phyloP scores from a whole-genome alignment of 768 basidiomycete species.

The Hygrocybe coccinea region DNA sequence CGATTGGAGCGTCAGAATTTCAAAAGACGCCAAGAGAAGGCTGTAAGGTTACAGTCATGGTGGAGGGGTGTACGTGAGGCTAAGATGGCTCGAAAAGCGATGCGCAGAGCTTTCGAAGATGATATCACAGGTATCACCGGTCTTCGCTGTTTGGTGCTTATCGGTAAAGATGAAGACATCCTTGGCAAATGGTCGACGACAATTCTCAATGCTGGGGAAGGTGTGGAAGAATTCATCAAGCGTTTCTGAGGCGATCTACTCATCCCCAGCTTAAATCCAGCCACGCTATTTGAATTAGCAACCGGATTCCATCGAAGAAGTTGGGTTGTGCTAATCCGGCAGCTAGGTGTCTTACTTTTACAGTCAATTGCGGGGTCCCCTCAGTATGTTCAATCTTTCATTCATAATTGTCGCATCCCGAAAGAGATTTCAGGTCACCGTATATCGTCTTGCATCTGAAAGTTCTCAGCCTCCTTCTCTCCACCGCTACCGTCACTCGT shows the following conservation, averaged over 20 bases:
- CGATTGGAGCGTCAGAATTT: conserved; percentile 53
- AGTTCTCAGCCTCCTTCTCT: conserved; percentile 48
- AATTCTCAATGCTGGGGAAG: conserved; percentile 29
- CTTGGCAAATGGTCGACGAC: conserved; percentile 45
- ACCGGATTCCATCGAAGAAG: conserved; percentile 37
- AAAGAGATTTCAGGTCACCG: conserved; percentile 38
- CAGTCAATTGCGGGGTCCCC: conserved; percentile 45
- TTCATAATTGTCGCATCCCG: background rate
- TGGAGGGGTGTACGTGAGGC: conserved; percentile 54
- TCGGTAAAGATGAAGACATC: conserved; percentile 47
- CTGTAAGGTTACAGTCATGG: conserved; percentile 61
- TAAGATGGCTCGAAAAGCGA: conserved; percentile 36
- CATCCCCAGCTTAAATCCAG: conserved; percentile 23
- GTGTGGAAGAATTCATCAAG: conserved; percentile 17
- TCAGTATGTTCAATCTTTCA: conserved; percentile 37
- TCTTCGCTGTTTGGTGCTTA: conserved; percentile 60
- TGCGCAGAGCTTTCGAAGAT: conserved; percentile 47
- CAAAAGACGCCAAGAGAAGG: conserved; percentile 54
- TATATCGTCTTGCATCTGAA: conserved; percentile 45
- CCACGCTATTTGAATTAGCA: conserved; percentile 37
- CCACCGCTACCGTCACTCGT: conserved; percentile 19
- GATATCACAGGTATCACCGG: conserved; percentile 53
- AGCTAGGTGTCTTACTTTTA: conserved; percentile 46
- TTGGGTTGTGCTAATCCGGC: conserved; percentile 61
- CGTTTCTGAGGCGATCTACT: background rate